Percentiles rank a stretch among this genome's conserved stretches.
Evolutionary conservation across 768 basidiomycete genomes (phyloP).

Genomic region (Kwoniella botswanensis): DNA sequence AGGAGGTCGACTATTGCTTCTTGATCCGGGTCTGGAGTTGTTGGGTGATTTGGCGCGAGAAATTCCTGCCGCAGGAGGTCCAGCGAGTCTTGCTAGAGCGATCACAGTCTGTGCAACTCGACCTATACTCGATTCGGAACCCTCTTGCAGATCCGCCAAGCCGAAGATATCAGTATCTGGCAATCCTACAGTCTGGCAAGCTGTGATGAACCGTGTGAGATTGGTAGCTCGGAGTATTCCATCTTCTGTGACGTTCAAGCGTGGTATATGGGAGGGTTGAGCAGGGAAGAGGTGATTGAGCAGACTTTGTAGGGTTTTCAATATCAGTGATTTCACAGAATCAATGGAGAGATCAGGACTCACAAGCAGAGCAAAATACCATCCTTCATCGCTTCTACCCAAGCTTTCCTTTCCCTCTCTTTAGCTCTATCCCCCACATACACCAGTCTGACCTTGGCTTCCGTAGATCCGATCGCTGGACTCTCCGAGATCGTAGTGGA

Average conservation of each 20-base stretch:
- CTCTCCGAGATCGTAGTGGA: neutral
- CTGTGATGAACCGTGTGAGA: conserved; percentile 70
- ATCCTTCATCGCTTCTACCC: conserved; percentile 77
- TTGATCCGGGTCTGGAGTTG: conserved; percentile 9
- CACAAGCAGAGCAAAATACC: conserved; percentile 89
- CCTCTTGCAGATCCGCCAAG: conserved; percentile 71
- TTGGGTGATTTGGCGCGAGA: conserved; percentile 4
- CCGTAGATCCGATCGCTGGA: conserved; percentile 57
- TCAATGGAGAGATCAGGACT: conserved; percentile 58
- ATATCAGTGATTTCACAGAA: neutral
- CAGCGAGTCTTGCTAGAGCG: conserved; percentile 69
- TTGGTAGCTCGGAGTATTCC: conserved; percentile 40
- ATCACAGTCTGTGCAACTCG: conserved; percentile 78
- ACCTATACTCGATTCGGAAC: conserved; percentile 67
- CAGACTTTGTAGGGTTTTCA: conserved; percentile 29
- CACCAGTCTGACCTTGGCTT: conserved; percentile 52
- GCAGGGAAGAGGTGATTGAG: conserved; percentile 43
- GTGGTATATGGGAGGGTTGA: conserved; percentile 41
- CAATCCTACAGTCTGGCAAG: conserved; percentile 67
- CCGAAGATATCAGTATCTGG: conserved; percentile 69
- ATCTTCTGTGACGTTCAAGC: conserved; percentile 57
- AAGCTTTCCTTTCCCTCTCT: conserved; percentile 74
- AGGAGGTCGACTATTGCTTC: conserved; percentile 22
- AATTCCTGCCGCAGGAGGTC: conserved; percentile 43
- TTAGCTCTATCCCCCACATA: conserved; percentile 63